These are phyloP conservation scores for Suhomyces terraborum DNA, from an alignment of 1,139 yeast genomes.

Conservation along the genomic window DNA sequence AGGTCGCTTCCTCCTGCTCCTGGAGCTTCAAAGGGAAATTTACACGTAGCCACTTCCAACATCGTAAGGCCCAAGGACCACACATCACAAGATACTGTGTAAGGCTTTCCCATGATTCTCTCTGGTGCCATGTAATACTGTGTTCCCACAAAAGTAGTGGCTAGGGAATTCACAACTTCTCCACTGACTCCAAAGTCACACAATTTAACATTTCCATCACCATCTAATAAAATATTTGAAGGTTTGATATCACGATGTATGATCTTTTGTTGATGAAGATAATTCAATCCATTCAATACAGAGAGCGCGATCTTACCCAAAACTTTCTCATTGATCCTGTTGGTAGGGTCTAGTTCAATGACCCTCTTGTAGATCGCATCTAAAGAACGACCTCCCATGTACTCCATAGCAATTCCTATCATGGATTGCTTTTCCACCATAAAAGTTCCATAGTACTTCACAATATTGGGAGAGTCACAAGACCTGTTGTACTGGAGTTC, in stretches of 20 bases:
- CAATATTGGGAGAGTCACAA: constrained; percentile 83
- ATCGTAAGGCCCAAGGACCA: constrained; percentile 94
- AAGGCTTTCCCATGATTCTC: constrained; percentile 91
- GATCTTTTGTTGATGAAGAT: constrained; percentile 81
- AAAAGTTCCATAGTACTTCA: constrained; percentile 89
- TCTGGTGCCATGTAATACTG: constrained; percentile 99
- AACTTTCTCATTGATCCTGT: constrained; percentile 89
- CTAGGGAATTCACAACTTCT: constrained; percentile 90
- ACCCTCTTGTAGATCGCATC: constrained; percentile 82
- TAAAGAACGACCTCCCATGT: constrained; percentile 88
- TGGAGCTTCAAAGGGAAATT: constrained; percentile 61
- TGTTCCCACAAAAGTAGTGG: constrained; percentile 96
- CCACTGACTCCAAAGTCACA: constrained; percentile 99
- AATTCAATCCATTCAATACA: constrained; percentile 79
- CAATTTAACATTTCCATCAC: constrained; percentile 77
- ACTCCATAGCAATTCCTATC: constrained; percentile 92
- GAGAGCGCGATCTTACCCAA: constrained; percentile 87
- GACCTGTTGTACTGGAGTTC: constrained; percentile 85
- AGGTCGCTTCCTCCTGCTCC: constrained; percentile 34
- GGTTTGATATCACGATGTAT: constrained; percentile 96
- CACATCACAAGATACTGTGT: constrained; percentile 91
- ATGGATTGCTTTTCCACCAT: constrained; percentile 73
- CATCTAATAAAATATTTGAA: constrained; percentile 78
- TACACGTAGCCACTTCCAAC: constrained; percentile 87
- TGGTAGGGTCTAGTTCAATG: constrained; percentile 63